These are phyloP conservation scores for Cladophialophora carrionii DNA, from an alignment of 2,329 filamentous ascomycete species.

Conservation along the genomic window DNA sequence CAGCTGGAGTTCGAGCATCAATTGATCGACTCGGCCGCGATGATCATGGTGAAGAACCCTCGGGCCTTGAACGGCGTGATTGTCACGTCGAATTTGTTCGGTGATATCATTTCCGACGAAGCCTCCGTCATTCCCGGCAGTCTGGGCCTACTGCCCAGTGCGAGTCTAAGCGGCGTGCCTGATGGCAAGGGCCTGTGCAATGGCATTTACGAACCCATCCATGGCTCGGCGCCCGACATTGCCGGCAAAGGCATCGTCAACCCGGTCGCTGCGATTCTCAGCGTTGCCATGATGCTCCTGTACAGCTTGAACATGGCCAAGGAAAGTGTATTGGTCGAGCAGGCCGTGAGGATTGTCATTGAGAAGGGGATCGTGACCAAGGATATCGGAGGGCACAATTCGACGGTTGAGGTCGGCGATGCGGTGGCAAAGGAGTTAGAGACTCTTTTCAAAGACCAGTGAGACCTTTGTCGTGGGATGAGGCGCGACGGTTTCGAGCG, in stretches of 20 bases:
- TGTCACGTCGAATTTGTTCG: conserved; percentile 91
- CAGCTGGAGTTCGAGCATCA: conserved; percentile 83
- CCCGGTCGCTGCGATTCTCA: conserved; percentile 88
- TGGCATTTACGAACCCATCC: conserved; percentile 97
- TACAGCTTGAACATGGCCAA: conserved; percentile 82
- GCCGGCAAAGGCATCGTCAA: conserved; percentile 89
- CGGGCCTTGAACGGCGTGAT: conserved; percentile 84
- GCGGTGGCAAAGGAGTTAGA: conserved; percentile 75
- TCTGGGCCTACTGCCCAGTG: conserved; percentile 84
- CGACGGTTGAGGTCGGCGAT: conserved; percentile 80
- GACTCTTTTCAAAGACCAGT: conserved; percentile 61
- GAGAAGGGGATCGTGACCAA: conserved; percentile 77
- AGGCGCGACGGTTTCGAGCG: background rate
- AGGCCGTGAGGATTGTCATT: conserved; percentile 77
- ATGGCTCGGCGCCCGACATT: conserved; percentile 92
- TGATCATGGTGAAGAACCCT: conserved; percentile 97
- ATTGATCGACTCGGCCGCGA: conserved; percentile 93
- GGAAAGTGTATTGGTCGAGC: conserved; percentile 78
- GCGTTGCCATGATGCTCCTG: conserved; percentile 91
- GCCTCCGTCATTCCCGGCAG: conserved; percentile 91
- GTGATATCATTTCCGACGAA: conserved; percentile 95
- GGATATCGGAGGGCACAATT: conserved; percentile 78
- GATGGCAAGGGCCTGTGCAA: conserved; percentile 69
- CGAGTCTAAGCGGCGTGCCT: conserved; percentile 81
- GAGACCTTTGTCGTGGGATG: background rate